These are phyloP conservation scores for Plantago rigida DNA, from an alignment of 305 asterid species.

Conservation along the genomic window DNA sequence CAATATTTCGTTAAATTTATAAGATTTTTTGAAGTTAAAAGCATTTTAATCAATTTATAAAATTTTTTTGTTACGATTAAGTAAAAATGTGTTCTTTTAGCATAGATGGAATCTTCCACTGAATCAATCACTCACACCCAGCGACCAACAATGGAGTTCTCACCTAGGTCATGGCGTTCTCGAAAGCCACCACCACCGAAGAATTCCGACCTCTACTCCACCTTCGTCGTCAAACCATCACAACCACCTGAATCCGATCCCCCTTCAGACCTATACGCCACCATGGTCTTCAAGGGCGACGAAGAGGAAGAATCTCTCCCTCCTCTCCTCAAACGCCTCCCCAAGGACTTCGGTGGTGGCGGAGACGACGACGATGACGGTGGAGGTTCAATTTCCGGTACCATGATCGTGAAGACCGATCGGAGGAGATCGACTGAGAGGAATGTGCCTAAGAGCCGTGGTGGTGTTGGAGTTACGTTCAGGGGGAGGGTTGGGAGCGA, in stretches of 20 bases:
- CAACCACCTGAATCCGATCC: conserved; percentile 25
- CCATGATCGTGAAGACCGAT: conserved; percentile 66
- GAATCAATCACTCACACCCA: neutral
- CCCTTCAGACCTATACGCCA: conserved; percentile 52
- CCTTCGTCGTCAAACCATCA: conserved; percentile 36
- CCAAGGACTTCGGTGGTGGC: conserved; percentile 77
- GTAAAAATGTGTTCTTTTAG: no score
- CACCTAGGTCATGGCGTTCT: conserved; percentile 58
- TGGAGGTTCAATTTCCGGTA: conserved; percentile 51
- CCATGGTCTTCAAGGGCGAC: conserved; percentile 60
- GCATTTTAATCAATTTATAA: no score
- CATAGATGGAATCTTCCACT: no score
- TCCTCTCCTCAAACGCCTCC: conserved; percentile 72
- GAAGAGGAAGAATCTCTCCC: conserved; percentile 82
- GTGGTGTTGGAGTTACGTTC: conserved; percentile 24
- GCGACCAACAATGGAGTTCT: conserved; percentile 45
- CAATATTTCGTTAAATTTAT: no score
- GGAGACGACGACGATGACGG: conserved; percentile 34
- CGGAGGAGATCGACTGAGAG: conserved; percentile 39
- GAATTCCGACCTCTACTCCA: conserved; percentile 58
- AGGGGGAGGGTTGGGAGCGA: conserved; percentile 37
- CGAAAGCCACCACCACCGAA: conserved; percentile 54
- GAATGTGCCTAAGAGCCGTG: conserved; percentile 30
- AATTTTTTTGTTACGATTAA: no score
- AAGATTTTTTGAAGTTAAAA: no score